These are phyloP conservation scores for Lipomyces starkeyi DNA, from an alignment of 805 yeast species.

Conservation along the genomic window DNA sequence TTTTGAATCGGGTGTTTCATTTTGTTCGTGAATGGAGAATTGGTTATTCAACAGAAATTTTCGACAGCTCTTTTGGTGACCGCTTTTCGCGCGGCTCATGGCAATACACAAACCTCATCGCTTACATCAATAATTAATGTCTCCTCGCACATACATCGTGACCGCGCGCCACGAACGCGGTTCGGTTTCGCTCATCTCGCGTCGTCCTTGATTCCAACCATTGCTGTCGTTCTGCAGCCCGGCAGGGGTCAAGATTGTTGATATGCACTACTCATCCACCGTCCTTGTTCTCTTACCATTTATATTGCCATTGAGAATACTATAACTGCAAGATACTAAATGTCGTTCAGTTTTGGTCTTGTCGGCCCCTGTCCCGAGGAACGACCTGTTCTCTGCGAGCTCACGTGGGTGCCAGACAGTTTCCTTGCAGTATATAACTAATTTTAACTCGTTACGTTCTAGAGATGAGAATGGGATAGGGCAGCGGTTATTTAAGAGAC, in stretches of 20 bases:
- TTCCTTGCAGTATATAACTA: not conserved
- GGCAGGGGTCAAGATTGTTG: not conserved
- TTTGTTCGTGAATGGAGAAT: not conserved
- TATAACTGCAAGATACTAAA: not conserved
- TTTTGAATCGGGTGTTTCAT: conserved; percentile 38
- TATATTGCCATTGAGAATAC: not conserved
- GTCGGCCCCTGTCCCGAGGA: not conserved
- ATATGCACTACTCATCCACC: not conserved
- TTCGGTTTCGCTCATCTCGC: not conserved
- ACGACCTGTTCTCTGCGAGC: not conserved
- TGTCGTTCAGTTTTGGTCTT: not conserved
- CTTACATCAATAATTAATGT: not conserved
- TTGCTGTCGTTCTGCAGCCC: not conserved
- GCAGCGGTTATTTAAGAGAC: not conserved
- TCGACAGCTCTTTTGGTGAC: not conserved
- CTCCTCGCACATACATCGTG: not conserved
- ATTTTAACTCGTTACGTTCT: not conserved
- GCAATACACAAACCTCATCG: not conserved
- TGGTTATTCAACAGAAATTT: not conserved
- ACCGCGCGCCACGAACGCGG: conserved; percentile 1
- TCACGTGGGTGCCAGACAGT: not conserved
- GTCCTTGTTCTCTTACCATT: not conserved
- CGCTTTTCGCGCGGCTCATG: not conserved
- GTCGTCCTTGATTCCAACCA: not conserved
- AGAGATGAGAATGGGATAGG: not conserved